Percentiles rank a stretch among this genome's conserved stretches.
Conservation (phyloP, 192 early-diverging fungal genomes). For the Funneliformis mosseae region DNA sequence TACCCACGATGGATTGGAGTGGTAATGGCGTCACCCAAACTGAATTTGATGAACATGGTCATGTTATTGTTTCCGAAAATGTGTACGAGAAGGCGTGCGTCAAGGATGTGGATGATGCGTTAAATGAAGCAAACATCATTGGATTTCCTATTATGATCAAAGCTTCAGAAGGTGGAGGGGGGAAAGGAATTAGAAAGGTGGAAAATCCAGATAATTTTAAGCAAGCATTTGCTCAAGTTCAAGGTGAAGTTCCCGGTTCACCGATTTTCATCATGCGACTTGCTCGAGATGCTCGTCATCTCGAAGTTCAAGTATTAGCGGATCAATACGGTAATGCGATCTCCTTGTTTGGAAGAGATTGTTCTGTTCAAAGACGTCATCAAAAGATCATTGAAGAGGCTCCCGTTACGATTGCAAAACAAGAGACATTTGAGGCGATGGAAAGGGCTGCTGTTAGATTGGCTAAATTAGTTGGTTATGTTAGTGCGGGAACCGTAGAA, state of each 20-base stretch:
- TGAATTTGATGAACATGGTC: conserved; percentile 65
- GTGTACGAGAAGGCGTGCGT: conserved; percentile 84
- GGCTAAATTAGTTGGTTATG: conserved; percentile 92
- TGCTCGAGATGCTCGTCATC: conserved; percentile 90
- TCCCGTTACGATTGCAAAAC: conserved; percentile 83
- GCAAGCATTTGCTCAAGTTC: conserved; percentile 82
- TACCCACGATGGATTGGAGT: conserved; percentile 96
- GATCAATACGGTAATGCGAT: conserved; percentile 98
- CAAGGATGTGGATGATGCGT: conserved; percentile 82
- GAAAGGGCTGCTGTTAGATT: conserved; percentile 96
- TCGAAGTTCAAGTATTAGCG: conserved; percentile 96
- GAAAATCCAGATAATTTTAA: conserved; percentile 72
- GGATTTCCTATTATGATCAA: conserved; percentile 99
- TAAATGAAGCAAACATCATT: conserved; percentile 82
- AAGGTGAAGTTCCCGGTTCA: conserved; percentile 94
- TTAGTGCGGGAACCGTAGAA: conserved; percentile 95
- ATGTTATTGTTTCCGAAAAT: conserved; percentile 79
- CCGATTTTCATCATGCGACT: conserved; percentile 99
- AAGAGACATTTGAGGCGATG: conserved; percentile 83
- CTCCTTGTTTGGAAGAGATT: conserved; percentile 97
- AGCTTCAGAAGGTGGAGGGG: conserved; percentile 98
- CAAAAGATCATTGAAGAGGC: conserved; percentile 99
- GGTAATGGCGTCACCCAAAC: conserved; percentile 85
- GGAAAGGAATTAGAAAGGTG: conserved; percentile 98
- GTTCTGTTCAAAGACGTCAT: conserved; percentile 96